Base-by-base conservation (phyloP, 202 grass and related monocot genomes). In the Zoysia matrella region DNA sequence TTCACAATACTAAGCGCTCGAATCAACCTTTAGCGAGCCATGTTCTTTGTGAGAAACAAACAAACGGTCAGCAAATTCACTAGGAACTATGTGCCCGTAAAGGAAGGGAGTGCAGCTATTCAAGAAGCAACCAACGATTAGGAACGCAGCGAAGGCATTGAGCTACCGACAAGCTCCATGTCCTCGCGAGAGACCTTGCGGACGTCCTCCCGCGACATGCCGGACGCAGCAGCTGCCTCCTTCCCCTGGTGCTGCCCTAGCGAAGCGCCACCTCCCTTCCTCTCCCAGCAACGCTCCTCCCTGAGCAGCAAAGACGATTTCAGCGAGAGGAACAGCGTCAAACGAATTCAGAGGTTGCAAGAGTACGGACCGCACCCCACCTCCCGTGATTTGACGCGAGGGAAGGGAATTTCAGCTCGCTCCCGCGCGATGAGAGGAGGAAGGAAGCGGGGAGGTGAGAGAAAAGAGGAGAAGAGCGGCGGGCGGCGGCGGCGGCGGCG, bases 131-230 rank as follows among this genome's bases (percentile, higher is more conserved):
- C 55, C 54, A 79, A 61, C 57, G 52, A 58, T 14, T 69, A 57
- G 40, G 51, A 30, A 46, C 30, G 54, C 61, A 79, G 51, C 46
- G 43, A 12, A 78, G 3, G 47, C 41, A 65, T 54, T 63, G 72
- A 66, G 69, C 76, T 75, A 49, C 86, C 73, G 74, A 93, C 84
- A 57, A 92, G 87, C 56, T 86, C 80, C 63, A 90, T 90, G 73
- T 88, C 85, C 76, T 90, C 86, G 64, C 22, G 22, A 22, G 22
- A 22, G 22, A 22, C 22, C 22, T 22, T 22, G 22, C 22, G 22
- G 22, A 22, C 85, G 53, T 99, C 93, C 87, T 81, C 69, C 65
- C 75, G 71, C 44, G 83, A 86, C 88, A 90, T 90, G 83, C 47
- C 52, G 65, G 79, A 53, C 30, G 67, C 52, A 39, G 56, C 22